These are phyloP conservation scores for Ceratobasidium sp. DNA, from an alignment of 1,284 basidiomycete genomes.

Conservation along the genomic window DNA sequence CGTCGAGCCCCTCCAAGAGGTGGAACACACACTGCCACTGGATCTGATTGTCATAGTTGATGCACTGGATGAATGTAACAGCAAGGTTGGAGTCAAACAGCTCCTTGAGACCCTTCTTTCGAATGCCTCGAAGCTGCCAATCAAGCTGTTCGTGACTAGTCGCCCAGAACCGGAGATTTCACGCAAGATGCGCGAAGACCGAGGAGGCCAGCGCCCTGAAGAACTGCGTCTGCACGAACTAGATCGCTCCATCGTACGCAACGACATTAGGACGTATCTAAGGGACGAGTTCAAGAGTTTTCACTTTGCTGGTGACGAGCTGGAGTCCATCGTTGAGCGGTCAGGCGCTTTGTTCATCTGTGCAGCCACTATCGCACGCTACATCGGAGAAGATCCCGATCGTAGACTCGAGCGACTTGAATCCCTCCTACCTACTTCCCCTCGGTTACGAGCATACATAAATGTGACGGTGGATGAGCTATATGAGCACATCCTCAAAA, in stretches of 20 bases:
- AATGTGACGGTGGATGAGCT: not conserved
- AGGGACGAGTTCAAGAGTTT: not conserved
- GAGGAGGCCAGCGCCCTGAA: not conserved
- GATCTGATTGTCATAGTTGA: slow-evolving; percentile 35
- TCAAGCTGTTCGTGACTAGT: slow-evolving; percentile 45
- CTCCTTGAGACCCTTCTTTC: slow-evolving; percentile 1
- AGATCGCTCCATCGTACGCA: slow-evolving; percentile 35
- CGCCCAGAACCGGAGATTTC: slow-evolving; percentile 44
- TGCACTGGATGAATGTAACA: slow-evolving; percentile 44
- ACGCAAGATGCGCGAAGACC: not conserved
- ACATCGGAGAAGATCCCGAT: slow-evolving; percentile 9
- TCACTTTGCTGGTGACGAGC: not conserved
- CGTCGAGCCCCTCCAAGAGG: slow-evolving; percentile 14
- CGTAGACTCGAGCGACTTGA: too few species aligned
- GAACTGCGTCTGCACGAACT: slow-evolving; percentile 43
- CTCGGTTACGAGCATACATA: too few species aligned
- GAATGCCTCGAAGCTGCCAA: not conserved
- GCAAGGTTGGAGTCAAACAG: slow-evolving; percentile 16
- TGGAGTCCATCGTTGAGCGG: not conserved
- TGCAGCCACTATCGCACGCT: slow-evolving; percentile 33
- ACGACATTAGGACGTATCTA: slow-evolving; percentile 42
- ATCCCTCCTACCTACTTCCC: too few species aligned
- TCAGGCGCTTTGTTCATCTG: slow-evolving; percentile 28
- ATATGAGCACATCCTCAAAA: not conserved
- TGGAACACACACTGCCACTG: not conserved